Evolutionary conservation across 805 yeast species (phyloP), one percentile per base, ranked within the genome.

Genomic region (Jamesozyma lodderae): DNA sequence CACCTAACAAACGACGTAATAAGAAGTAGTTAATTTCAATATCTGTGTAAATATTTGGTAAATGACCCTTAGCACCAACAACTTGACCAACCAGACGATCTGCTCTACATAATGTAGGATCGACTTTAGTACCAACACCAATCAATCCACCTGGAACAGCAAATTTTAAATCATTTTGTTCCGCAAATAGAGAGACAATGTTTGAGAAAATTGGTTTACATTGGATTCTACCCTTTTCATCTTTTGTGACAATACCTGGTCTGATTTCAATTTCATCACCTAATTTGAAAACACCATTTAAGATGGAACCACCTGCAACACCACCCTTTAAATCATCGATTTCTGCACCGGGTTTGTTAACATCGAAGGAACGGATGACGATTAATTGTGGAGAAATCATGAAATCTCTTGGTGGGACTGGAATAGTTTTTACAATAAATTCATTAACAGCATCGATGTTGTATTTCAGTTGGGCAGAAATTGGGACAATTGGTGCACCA

Each of bases 121-220:
- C 99, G 50, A 92, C 94, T 67, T 85, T 86, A 36, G 98, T 92
- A 70, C 99, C 99, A 41, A 92, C 96, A 77, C 99, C 99, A 56
- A 92, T 94, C 62, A 92, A 76, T 47, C 99, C 99, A 79, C 99
- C 99, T 33, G 99, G 99, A 55, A 92, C 98, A 42, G 99, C 99
- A 57, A 90, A 92, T 64, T 92, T 92, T 66, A 92, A 77, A 63
- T 88, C 96, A 58, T 92, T 94, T 67, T 92, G 88, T 68, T 92
- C 99, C 42, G 99, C 97, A 62, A 88, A 90, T 51, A 92, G 71
- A 11, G 97, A 83, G 37, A 86, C 92, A 59, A 92, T 86, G 57
- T 86, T 81, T 40, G 96, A 87, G 70, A 82, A 85, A 58, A 92
- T 90, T 33, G 97, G 96, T 63, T 81, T 83, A 73, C 96, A 88